Percentiles rank a stretch among this genome's conserved stretches.
These are phyloP conservation scores for Themeda triandra DNA, from an alignment of 176 grass and related monocot species.

Conservation along the genomic window DNA sequence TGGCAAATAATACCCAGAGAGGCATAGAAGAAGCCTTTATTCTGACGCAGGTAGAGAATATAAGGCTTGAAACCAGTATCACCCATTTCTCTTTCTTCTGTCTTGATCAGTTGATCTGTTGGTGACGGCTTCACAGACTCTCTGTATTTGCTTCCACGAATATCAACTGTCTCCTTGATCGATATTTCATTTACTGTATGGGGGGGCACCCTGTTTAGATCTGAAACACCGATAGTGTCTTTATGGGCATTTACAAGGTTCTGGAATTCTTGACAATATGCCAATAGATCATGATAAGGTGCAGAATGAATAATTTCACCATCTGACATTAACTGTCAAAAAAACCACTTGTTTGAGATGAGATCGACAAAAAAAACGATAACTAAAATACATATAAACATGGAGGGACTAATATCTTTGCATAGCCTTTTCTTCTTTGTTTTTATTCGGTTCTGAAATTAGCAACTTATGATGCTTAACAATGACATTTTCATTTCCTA, in stretches of 20 bases:
- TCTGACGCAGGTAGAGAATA: constrained; percentile 68
- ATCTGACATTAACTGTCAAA: constrained; percentile 80
- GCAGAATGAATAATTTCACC: constrained; percentile 61
- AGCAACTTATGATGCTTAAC: not conserved
- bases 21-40: constrained; percentile 72
- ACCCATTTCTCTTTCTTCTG: constrained; percentile 85
- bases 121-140: constrained; percentile 26
- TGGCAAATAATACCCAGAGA: constrained; percentile 48
- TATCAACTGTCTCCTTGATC: constrained; percentile 38
- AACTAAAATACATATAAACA: not conserved
- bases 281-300: constrained; percentile 56
- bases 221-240: constrained; percentile 49
- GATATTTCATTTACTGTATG: constrained; percentile 29
- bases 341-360: not conserved
- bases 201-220: constrained; percentile 28
- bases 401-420: not conserved
- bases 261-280: constrained; percentile 73
- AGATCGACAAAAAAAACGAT: not conserved
- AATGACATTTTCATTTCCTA: not conserved
- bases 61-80: constrained; percentile 81
- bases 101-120: constrained; percentile 77
- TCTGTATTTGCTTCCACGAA: constrained; percentile 25
- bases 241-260: constrained; percentile 79
- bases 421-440: not conserved
- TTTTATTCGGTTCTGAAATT: not conserved